Conservation (phyloP, 108 stramenopile species). For the Discostella pseudostelligera region DNA sequence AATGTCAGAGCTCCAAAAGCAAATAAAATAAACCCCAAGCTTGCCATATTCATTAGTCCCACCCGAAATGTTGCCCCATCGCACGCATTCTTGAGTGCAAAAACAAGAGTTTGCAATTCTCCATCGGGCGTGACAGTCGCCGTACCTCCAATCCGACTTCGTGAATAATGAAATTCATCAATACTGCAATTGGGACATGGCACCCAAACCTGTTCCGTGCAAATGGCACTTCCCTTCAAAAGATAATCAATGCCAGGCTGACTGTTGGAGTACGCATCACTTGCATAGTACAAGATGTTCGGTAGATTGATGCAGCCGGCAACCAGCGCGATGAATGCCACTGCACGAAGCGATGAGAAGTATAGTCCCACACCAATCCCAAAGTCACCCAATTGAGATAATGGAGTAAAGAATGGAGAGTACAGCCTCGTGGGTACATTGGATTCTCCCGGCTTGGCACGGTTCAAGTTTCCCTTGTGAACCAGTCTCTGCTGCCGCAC, state of each 20-base stretch:
- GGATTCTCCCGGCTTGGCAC: slow-evolving; percentile 72
- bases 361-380: slow-evolving; percentile 68
- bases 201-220: slow-evolving; percentile 63
- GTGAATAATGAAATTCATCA: slow-evolving; percentile 34
- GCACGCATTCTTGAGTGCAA: slow-evolving; percentile 62
- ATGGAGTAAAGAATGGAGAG: slow-evolving; percentile 56
- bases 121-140: slow-evolving; percentile 32
- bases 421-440: slow-evolving; percentile 51
- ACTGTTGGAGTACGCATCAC: slow-evolving; percentile 50
- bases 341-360: slow-evolving; percentile 66
- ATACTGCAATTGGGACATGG: slow-evolving; percentile 45
- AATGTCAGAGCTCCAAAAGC: slow-evolving; percentile 38
- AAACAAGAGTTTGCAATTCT: slow-evolving; percentile 49
- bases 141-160: slow-evolving; percentile 36
- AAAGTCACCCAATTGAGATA: slow-evolving; percentile 56
- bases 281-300: slow-evolving; percentile 61
- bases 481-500: slow-evolving; percentile 14
- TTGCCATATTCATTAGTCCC: slow-evolving; percentile 67
- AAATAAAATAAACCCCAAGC: slow-evolving; percentile 56
- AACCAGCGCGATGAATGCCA: slow-evolving; percentile 60
- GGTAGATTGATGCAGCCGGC: slow-evolving; percentile 73
- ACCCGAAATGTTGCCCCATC: slow-evolving; percentile 43
- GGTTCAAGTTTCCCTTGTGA: slow-evolving; percentile 48
- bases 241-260: slow-evolving; percentile 36
- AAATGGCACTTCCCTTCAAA: slow-evolving; percentile 63